Percentiles rank a stretch among this genome's conserved stretches.
phyloP scores from a whole-genome alignment of 805 yeast species.

The Metschnikowia cerradonensis region DNA sequence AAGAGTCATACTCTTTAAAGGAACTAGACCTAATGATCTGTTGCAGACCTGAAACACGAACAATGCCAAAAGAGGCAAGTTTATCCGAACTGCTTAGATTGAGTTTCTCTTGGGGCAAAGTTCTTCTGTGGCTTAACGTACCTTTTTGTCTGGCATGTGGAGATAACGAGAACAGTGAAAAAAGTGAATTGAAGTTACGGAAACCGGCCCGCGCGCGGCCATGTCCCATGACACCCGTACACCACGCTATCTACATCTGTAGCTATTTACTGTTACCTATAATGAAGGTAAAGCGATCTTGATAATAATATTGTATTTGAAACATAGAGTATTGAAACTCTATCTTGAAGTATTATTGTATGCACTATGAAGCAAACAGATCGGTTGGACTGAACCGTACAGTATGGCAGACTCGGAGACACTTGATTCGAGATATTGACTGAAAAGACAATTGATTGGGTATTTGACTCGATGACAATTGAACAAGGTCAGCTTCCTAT shows the following conservation, averaged over 20 bases:
- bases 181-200: neutral
- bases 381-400: too few relatives aligned
- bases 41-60: neutral
- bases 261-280: neutral
- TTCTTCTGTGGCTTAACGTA: neutral
- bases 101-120: neutral
- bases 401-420: too few relatives aligned
- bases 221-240: neutral
- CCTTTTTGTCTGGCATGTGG: conserved; percentile 4
- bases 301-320: too few relatives aligned
- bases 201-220: conserved; percentile 5
- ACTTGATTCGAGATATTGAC: too few relatives aligned
- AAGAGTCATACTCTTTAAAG: neutral
- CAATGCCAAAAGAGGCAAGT: neutral
- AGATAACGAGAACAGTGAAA: conserved; percentile 1
- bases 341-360: neutral
- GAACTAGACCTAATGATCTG: neutral
- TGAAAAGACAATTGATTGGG: too few relatives aligned
- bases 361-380: neutral
- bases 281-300: neutral
- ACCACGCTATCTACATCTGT: neutral
- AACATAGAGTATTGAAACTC: too few relatives aligned
- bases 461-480: too few relatives aligned
- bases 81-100: neutral
- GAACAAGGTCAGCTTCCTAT: too few relatives aligned